Conservation (phyloP, 805 yeast genomes). For the Zygoascus ofunaensis region DNA sequence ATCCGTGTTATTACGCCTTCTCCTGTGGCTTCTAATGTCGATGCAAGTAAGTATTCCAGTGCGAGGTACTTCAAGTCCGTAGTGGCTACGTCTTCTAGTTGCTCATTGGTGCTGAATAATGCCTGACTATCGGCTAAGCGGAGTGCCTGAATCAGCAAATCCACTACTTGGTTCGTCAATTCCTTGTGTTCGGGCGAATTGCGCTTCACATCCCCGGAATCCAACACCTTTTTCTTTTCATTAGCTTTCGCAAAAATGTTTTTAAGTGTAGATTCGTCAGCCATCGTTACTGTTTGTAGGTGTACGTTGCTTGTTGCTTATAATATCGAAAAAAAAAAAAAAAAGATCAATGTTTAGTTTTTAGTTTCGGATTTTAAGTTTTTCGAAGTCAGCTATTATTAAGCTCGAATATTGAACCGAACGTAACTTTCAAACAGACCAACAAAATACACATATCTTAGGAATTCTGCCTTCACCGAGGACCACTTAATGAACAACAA, state of each 20-base stretch:
- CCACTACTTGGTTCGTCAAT: constrained; percentile 29
- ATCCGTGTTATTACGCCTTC: constrained; percentile 9
- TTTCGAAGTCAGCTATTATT: too few relatives aligned
- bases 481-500: too few relatives aligned
- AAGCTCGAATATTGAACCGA: too few relatives aligned
- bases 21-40: constrained; percentile 25
- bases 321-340: neutral
- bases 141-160: constrained; percentile 39
- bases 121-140: constrained; percentile 38
- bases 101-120: constrained; percentile 65
- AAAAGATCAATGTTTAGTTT: neutral
- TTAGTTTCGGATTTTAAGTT: neutral
- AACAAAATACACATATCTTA: too few relatives aligned
- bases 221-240: neutral
- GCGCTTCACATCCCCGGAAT: neutral
- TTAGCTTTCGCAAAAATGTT: neutral
- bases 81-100: constrained; percentile 59
- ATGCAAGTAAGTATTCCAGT: constrained; percentile 52
- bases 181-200: constrained; percentile 11
- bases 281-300: too few relatives aligned
- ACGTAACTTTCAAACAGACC: too few relatives aligned
- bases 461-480: too few relatives aligned
- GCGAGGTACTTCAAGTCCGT: constrained; percentile 50
- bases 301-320: too few relatives aligned
- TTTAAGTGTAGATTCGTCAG: neutral